Conservation (phyloP, 1,139 yeast genomes). For the Yamadazyma oceani region DNA sequence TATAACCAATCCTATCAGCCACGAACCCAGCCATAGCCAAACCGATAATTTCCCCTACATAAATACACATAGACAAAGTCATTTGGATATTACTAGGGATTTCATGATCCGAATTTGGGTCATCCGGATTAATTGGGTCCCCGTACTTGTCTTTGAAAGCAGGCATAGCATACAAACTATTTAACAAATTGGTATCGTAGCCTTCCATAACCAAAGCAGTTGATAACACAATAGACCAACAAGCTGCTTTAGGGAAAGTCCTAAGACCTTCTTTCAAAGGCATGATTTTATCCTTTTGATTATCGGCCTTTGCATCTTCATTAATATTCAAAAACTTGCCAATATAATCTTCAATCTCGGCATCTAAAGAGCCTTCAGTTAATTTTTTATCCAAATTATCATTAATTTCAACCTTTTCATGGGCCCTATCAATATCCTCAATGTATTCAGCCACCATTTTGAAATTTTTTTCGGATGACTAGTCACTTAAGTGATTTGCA, state of each 20-base stretch:
- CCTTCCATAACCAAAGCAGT: conserved; percentile 47
- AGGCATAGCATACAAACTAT: conserved; percentile 38
- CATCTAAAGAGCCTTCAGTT: conserved; percentile 12
- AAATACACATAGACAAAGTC: conserved; percentile 42
- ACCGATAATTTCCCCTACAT: conserved; percentile 49
- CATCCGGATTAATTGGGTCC: conserved; percentile 16
- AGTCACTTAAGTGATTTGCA: conserved; percentile 8
- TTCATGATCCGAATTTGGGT: conserved; percentile 30
- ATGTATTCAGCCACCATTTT: conserved; percentile 3
- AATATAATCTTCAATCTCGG: conserved; percentile 33
- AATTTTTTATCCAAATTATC: conserved; percentile 6
- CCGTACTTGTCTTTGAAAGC: conserved; percentile 39
- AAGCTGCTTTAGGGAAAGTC: conserved; percentile 42
- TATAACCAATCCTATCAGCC: conserved; percentile 46
- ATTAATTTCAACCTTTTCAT: conserved; percentile 2
- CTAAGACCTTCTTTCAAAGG: conserved; percentile 40
- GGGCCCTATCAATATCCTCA: conserved; percentile 8
- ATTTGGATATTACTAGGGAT: conserved; percentile 51
- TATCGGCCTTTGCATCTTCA: conserved; percentile 39
- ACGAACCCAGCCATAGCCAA: conserved; percentile 43
- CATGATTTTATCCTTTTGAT: conserved; percentile 43
- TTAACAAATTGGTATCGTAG: conserved; percentile 38
- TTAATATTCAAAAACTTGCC: conserved; percentile 45
- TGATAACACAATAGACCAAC: conserved; percentile 42
- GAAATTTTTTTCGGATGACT: neutral